Evolutionary conservation across 148 eudicot genomes (phyloP), one percentile per base, ranked within the genome.

Genomic region (Fagopyrum homotropicum): DNA sequence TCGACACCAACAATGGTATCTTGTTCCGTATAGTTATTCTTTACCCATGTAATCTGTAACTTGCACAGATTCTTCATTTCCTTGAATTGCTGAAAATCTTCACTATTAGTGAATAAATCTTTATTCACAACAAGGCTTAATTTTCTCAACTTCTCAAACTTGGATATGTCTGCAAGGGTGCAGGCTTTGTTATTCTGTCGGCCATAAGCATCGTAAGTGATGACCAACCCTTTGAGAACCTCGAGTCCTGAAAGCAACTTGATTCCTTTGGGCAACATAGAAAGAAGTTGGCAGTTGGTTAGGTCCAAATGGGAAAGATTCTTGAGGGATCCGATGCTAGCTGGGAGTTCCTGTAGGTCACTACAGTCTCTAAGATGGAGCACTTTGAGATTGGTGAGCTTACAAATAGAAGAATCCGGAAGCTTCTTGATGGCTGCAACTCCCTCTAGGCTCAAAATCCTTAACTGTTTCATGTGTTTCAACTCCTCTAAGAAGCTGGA

Each of bases 161-260:
- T 73, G 8, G 17, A 7, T 76, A 87, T 75, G 66, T 85, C 86
- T 2, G 26, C 22, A 17, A 87, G 83, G 40, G 69, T 81, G 69
- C 90, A 87, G 0, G 76, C 50, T 4, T 66, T 44, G 10, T 9
- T 19, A 11, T 66, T 26, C 12, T 30, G 45, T 30, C 4, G 45
- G 16, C 46, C 75, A 11, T 46, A 6, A 1, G 69, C 49, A 14
- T 75, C 76, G 26, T 74, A 59, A 68, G 45, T 66, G 17, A 84
- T 84, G 15, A 83, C 84, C 43, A 88, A 88, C 12, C 91, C 91
- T 66, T 82, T 77, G 16, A 88, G 82, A 10, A 88, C 91, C 78
- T 75, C 77, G 4, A 88, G 86, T 9, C 78, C 49, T 7, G 76
- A 49, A 6, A 88, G 83, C 0, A 7, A 4, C 0, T 66, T 44